Percentiles rank a stretch among this genome's conserved stretches.
Conservation (phyloP, 495 filamentous ascomycete genomes). For the Xylaria curta region DNA sequence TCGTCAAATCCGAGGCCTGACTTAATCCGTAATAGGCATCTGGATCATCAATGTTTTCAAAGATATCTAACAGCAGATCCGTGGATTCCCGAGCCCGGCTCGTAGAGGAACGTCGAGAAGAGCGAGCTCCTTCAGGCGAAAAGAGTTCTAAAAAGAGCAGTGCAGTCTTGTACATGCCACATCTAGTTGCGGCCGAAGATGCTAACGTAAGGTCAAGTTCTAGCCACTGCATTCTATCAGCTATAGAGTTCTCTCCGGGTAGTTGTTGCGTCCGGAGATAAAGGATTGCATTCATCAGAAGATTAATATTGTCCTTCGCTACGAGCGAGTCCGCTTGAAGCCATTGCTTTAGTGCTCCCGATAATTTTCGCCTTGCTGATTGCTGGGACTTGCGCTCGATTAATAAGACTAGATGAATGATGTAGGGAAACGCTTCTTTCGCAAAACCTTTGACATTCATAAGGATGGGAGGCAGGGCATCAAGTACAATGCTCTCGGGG, state of each 20-base stretch:
- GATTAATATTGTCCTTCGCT: slow-evolving; percentile 54
- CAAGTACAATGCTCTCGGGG: slow-evolving; percentile 68
- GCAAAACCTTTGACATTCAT: slow-evolving; percentile 69
- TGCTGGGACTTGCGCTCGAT: slow-evolving; percentile 57
- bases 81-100: slow-evolving; percentile 63
- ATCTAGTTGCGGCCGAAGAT: slow-evolving; percentile 76
- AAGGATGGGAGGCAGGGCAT: slow-evolving; percentile 67
- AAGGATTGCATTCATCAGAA: slow-evolving; percentile 81
- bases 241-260: slow-evolving; percentile 75
- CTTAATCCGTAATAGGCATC: slow-evolving; percentile 96
- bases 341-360: slow-evolving; percentile 57
- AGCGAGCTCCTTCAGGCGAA: slow-evolving; percentile 57
- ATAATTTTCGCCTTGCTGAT: slow-evolving; percentile 54
- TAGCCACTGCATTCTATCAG: slow-evolving; percentile 83
- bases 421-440: slow-evolving; percentile 73
- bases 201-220: slow-evolving; percentile 77
- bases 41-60: slow-evolving; percentile 90
- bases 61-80: slow-evolving; percentile 78
- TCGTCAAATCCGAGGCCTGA: slow-evolving; percentile 73
- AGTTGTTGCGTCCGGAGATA: slow-evolving; percentile 84
- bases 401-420: slow-evolving; percentile 79
- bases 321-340: slow-evolving; percentile 48
- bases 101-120: slow-evolving; percentile 71
- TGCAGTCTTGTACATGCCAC: slow-evolving; percentile 86
- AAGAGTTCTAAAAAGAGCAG: slow-evolving; percentile 82